phyloP scores from a whole-genome alignment of 2,329 filamentous ascomycete species.

The Diaporthe destruens region DNA sequence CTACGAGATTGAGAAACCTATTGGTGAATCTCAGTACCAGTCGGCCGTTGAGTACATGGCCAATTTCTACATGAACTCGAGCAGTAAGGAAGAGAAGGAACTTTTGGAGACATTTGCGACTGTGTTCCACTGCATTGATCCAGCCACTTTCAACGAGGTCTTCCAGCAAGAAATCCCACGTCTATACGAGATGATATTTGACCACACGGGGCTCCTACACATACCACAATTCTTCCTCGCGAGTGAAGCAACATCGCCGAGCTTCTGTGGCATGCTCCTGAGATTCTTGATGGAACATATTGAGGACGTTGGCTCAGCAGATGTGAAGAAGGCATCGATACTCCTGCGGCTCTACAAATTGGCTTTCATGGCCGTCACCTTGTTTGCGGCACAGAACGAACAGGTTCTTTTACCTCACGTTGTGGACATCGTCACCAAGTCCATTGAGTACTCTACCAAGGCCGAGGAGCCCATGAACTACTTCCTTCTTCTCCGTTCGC shows the following conservation, averaged over 20 bases:
- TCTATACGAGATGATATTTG: conserved; percentile 97
- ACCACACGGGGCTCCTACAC: conserved; percentile 93
- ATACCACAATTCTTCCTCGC: conserved; percentile 98
- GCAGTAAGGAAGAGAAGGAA: conserved; percentile 96
- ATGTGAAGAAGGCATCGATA: conserved; percentile 93
- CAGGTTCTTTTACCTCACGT: conserved; percentile 95
- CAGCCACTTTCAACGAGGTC: conserved; percentile 97
- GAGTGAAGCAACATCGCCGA: conserved; percentile 97
- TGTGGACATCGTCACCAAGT: conserved; percentile 96
- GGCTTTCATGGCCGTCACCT: conserved; percentile 98
- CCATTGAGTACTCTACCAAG: conserved; percentile 93
- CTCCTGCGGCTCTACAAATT: conserved; percentile 95
- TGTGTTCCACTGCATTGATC: conserved; percentile 98
- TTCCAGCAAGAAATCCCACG: conserved; percentile 98
- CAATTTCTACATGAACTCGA: conserved; percentile 94
- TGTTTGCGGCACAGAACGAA: conserved; percentile 96
- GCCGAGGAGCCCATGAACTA: conserved; percentile 99
- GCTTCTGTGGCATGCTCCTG: conserved; percentile 97
- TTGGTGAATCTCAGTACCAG: conserved; percentile 78
- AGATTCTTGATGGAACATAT: conserved; percentile 98
- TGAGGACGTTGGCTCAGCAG: conserved; percentile 90
- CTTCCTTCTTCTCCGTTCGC: conserved; percentile 89
- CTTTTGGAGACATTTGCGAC: conserved; percentile 97
- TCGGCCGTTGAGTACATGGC: conserved; percentile 93
- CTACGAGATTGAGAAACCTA: conserved; percentile 88